phyloP scores from a whole-genome alignment of 108 stramenopile genomes.

The Cyclotella kingstonii region DNA sequence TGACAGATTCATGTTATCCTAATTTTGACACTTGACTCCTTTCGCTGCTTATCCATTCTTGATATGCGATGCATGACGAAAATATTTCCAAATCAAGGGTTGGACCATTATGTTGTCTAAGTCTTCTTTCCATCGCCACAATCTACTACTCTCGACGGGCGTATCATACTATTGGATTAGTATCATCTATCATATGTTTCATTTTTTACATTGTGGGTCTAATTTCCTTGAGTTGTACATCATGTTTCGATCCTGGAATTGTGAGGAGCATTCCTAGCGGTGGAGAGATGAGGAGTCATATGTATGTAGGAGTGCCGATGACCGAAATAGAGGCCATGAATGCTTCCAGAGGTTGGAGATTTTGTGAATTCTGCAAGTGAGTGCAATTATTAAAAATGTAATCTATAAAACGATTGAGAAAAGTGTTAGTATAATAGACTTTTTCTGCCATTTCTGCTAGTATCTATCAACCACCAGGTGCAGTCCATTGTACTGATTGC shows the following conservation, averaged over 20 bases:
- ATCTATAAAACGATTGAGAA: not conserved
- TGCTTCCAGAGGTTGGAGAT: constrained; percentile 52
- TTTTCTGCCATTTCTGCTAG: constrained; percentile 1
- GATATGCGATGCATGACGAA: not conserved
- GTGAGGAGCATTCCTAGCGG: constrained; percentile 15
- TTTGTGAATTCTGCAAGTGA: constrained; percentile 74
- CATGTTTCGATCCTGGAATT: constrained; percentile 71
- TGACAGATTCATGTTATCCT: not conserved
- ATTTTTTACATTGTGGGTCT: constrained; percentile 44
- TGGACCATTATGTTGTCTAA: constrained; percentile 62
- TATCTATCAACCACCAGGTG: constrained; percentile 72
- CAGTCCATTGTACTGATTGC: constrained; percentile 87
- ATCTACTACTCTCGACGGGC: constrained; percentile 37
- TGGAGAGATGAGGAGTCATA: not conserved
- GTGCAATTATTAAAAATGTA: not conserved
- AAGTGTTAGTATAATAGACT: constrained; percentile 1
- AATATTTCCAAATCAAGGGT: constrained; percentile 28
- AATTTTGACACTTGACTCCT: not conserved
- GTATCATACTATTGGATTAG: constrained; percentile 34
- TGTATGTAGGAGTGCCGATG: constrained; percentile 1
- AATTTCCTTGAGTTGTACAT: constrained; percentile 43
- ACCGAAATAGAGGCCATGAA: constrained; percentile 36
- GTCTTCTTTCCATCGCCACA: constrained; percentile 48
- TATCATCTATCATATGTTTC: constrained; percentile 52
- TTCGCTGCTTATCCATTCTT: not conserved